Conservation (phyloP, 768 basidiomycete species). For the Lentinula raphanica region DNA sequence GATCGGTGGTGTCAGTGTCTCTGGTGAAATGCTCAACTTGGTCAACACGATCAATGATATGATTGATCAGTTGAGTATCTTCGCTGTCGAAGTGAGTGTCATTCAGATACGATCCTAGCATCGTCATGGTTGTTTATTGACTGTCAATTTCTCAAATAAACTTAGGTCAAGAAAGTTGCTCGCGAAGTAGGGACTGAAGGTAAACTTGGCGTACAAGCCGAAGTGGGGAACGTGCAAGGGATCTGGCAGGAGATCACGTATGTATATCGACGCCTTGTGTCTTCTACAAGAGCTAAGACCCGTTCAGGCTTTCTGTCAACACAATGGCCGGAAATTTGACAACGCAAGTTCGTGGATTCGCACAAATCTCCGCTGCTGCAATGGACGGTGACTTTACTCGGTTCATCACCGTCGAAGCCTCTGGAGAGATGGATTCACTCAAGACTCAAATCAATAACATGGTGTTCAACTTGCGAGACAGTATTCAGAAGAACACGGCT, state of each 20-base stretch:
- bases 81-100: constrained; percentile 36
- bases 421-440: constrained; percentile 98
- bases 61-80: constrained; percentile 56
- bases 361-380: constrained; percentile 96
- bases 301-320: constrained; percentile 81
- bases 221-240: constrained; percentile 94
- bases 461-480: constrained; percentile 95
- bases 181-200: constrained; percentile 97
- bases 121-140: too few species aligned
- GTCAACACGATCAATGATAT: constrained; percentile 96
- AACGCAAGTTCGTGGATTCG: constrained; percentile 98
- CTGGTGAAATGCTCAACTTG: constrained; percentile 92
- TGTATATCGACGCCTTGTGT: constrained; percentile 25
- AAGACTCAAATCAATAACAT: constrained; percentile 99
- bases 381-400: constrained; percentile 98
- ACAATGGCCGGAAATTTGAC: constrained; percentile 96
- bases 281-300: background rate
- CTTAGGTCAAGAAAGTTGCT: constrained; percentile 88
- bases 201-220: constrained; percentile 96
- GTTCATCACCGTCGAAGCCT: constrained; percentile 98
- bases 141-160: too few species aligned
- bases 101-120: background rate
- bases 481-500: constrained; percentile 97
- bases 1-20: constrained; percentile 86
- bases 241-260: constrained; percentile 99